Evolutionary conservation across 2,329 filamentous ascomycete genomes (phyloP).

Genomic region (Keithomyces neogunnii): DNA sequence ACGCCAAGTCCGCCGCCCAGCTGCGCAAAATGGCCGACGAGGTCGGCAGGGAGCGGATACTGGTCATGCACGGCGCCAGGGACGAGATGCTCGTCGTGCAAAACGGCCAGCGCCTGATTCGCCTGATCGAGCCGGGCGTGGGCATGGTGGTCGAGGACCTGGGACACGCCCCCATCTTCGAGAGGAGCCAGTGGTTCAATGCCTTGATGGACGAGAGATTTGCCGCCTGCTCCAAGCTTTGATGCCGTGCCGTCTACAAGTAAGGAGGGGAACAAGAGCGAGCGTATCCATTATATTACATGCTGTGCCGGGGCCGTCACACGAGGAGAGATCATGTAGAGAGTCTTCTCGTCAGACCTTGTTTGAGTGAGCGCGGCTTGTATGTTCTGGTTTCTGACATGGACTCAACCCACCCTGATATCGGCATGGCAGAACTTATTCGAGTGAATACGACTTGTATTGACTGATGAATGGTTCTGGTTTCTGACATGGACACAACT

Average conservation of each 20-base stretch:
- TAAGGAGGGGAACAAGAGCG: no score
- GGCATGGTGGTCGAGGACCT: constrained; percentile 58
- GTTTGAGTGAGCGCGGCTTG: no score
- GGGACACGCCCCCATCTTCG: constrained; percentile 68
- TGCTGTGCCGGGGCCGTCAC: no score
- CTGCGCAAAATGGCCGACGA: constrained; percentile 54
- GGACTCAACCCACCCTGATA: no score
- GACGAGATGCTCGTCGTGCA: constrained; percentile 72
- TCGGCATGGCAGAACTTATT: no score
- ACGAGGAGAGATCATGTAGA: no score
- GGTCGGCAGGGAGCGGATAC: constrained; percentile 65
- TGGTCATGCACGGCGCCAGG: constrained; percentile 65
- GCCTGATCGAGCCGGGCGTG: constrained; percentile 52
- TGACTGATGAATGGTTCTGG: no score
- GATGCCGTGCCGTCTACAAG: not conserved
- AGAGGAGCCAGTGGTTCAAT: constrained; percentile 64
- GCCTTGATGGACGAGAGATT: constrained; percentile 49
- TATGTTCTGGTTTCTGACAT: no score
- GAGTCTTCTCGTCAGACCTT: no score
- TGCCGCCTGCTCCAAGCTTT: constrained; percentile 40
- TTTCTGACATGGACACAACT: no score
- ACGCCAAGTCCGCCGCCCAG: constrained; percentile 63
- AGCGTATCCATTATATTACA: no score
- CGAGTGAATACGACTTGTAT: no score
- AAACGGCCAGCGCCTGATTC: constrained; percentile 61